phyloP scores from a whole-genome alignment of 495 filamentous ascomycete species.

The Aspergillus asperescens region DNA sequence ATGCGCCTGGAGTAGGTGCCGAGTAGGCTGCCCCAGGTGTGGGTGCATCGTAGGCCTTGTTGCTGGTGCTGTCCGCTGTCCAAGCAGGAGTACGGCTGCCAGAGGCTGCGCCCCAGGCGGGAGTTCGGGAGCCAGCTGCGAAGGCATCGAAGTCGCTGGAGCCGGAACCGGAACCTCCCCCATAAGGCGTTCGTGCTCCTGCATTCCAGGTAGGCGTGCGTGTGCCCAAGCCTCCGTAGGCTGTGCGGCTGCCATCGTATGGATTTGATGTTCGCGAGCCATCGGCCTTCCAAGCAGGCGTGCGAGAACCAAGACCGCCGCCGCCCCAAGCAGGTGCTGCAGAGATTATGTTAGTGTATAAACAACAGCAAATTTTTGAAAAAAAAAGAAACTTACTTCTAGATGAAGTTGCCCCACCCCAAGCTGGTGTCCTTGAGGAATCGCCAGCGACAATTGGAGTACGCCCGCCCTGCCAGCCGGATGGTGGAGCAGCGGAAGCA shows the following conservation, averaged over 20 bases:
- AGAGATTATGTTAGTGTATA: slow-evolving; percentile 27
- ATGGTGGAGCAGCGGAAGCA: slow-evolving; percentile 36
- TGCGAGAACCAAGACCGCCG: slow-evolving; percentile 52
- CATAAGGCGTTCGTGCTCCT: slow-evolving; percentile 69
- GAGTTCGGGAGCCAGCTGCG: slow-evolving; percentile 68
- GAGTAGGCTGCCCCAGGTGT: slow-evolving; percentile 65
- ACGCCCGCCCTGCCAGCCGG: slow-evolving; percentile 54
- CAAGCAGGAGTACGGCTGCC: slow-evolving; percentile 52
- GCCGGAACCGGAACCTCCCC: slow-evolving; percentile 45
- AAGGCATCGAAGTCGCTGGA: slow-evolving; percentile 64
- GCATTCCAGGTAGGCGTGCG: slow-evolving; percentile 54
- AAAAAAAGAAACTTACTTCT: slow-evolving; percentile 46
- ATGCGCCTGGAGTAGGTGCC: slow-evolving; percentile 47
- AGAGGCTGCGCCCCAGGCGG: slow-evolving; percentile 56
- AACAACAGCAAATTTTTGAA: neutral
- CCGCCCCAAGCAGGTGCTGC: slow-evolving; percentile 57
- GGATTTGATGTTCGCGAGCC: slow-evolving; percentile 70
- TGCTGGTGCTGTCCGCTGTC: slow-evolving; percentile 24
- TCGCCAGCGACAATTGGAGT: slow-evolving; percentile 59
- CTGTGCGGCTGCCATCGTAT: slow-evolving; percentile 74
- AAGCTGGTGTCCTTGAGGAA: slow-evolving; percentile 64
- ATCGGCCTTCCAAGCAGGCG: slow-evolving; percentile 71
- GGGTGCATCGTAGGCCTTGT: slow-evolving; percentile 66
- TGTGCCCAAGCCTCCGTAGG: slow-evolving; percentile 46
- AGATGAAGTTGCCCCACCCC: slow-evolving; percentile 48